phyloP scores from a whole-genome alignment of 1,284 basidiomycete genomes.

The Meripilus lineatus region DNA sequence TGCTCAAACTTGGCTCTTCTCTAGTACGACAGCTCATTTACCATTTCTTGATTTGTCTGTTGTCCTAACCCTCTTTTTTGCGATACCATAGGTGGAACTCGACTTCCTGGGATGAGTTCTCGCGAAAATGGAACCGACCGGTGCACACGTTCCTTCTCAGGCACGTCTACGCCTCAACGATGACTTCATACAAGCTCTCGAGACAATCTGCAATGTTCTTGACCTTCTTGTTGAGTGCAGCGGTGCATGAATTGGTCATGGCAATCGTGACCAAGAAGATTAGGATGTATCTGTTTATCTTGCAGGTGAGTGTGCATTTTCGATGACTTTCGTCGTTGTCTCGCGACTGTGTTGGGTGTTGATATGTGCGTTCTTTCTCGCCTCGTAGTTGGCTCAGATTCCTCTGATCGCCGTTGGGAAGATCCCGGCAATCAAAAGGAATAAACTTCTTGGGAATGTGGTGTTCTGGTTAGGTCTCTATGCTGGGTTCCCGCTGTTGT shows the following conservation, averaged over 20 bases:
- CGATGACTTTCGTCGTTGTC: too few species aligned
- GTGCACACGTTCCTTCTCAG: constrained; percentile 91
- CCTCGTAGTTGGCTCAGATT: constrained; percentile 87
- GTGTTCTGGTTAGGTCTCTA: constrained; percentile 93
- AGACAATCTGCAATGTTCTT: constrained; percentile 80
- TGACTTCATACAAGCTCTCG: constrained; percentile 73
- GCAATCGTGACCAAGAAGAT: constrained; percentile 91
- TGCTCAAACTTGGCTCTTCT: too few species aligned
- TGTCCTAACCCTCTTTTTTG: constrained; percentile 16
- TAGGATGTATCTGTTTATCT: constrained; percentile 67
- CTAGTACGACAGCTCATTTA: constrained; percentile 13
- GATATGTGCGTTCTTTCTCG: too few species aligned
- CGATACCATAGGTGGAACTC: constrained; percentile 99
- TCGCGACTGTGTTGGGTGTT: background rate
- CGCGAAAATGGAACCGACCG: constrained; percentile 92
- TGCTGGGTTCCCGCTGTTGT: constrained; percentile 90
- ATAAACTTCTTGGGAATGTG: constrained; percentile 76
- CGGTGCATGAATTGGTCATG: constrained; percentile 95
- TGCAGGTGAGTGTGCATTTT: constrained; percentile 39
- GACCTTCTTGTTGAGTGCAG: constrained; percentile 88
- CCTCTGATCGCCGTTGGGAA: constrained; percentile 86
- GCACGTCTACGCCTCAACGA: constrained; percentile 91
- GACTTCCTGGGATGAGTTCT: constrained; percentile 94
- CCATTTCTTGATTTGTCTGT: constrained; percentile 9
- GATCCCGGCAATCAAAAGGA: constrained; percentile 69